These are phyloP conservation scores for Sarocladium oryzae DNA, from an alignment of 2,329 filamentous ascomycete species.

Conservation along the genomic window DNA sequence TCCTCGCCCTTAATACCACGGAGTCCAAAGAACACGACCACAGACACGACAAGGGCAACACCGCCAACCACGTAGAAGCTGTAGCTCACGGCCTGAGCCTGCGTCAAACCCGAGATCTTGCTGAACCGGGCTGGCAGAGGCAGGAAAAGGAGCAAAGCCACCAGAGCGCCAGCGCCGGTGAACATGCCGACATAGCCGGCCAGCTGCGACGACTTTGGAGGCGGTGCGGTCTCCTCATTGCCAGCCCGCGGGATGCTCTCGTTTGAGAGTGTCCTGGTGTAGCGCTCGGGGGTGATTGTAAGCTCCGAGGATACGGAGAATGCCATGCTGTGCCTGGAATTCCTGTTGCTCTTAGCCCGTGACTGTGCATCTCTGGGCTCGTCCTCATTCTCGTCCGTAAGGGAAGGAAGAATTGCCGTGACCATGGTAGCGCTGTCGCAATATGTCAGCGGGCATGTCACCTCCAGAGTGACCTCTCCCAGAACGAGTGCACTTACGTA, in stretches of 20 bases:
- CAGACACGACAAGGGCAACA: constrained; percentile 64
- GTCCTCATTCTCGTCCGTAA: constrained; percentile 46
- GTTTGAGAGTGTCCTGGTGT: constrained; percentile 31
- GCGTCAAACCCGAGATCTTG: constrained; percentile 62
- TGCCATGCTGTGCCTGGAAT: constrained; percentile 50
- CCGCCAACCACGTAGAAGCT: constrained; percentile 82
- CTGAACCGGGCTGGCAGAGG: constrained; percentile 78
- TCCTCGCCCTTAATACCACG: constrained; percentile 65
- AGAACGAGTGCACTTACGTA: constrained; percentile 51
- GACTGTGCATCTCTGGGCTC: constrained; percentile 13
- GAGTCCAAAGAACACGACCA: constrained; percentile 74
- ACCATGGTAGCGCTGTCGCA: constrained; percentile 70
- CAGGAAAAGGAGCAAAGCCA: constrained; percentile 76
- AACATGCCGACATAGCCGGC: constrained; percentile 89
- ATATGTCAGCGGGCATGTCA: constrained; percentile 12
- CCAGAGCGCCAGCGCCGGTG: constrained; percentile 83
- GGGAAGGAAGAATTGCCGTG: constrained; percentile 78
- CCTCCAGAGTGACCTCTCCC: constrained; percentile 2
- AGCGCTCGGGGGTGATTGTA: constrained; percentile 66
- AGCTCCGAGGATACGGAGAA: constrained; percentile 66
- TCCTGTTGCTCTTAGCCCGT: constrained; percentile 29
- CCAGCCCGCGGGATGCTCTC: constrained; percentile 17
- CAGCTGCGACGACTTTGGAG: constrained; percentile 51
- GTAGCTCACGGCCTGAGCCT: constrained; percentile 67
- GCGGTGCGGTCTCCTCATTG: constrained; percentile 17